Evolutionary conservation across 2,329 filamentous ascomycete genomes (phyloP), one percentile per base, ranked within the genome.

Genomic region (Colletotrichum aenigma): DNA sequence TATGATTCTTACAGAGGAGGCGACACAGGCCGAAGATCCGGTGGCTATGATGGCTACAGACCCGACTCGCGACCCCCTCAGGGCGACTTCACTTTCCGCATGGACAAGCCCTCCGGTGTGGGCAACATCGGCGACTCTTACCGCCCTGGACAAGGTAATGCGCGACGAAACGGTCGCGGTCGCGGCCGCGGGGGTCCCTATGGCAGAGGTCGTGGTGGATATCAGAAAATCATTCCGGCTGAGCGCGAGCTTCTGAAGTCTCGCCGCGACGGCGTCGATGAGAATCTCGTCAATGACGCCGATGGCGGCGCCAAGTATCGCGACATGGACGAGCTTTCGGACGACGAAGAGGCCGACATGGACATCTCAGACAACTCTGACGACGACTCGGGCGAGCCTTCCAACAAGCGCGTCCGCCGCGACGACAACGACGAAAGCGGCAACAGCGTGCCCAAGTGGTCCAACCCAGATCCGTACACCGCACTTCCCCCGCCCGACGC

Each of bases 391-490:
- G 72, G 80, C 78, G 78, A 81, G 80, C 87, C 87, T 15, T 84
- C 83, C 4, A 82, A 80, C 65, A 90, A 90, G 80, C 87, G 88
- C 13, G 82, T 81, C 4, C 86, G 87, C 12, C 82, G 80, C 6
- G 67, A 80, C 12, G 79, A 78, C 3, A 77, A 82, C 6, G 77
- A 80, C 18, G 82, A 85, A n/a, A 81, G 84, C 26, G 87, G 85
- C 76, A 82, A 88, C 70, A 85, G 87, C 16, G 84, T 83, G 7
- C 95, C 96, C 4, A 96, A 94, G 83, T 98, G 96, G 96, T 98
- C 96, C 6, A 98, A 98, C 79, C 96, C 96, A 5, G 96, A 98
- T 82, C 96, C 96, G 0, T 98, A 98, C 84, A 98, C 95, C 7
- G 94, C 92, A 3, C 88, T 98, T 12, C 96, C 96, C 10, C 96